Base-by-base conservation (phyloP, 495 filamentous ascomycete species). In the Daldinia loculata region DNA sequence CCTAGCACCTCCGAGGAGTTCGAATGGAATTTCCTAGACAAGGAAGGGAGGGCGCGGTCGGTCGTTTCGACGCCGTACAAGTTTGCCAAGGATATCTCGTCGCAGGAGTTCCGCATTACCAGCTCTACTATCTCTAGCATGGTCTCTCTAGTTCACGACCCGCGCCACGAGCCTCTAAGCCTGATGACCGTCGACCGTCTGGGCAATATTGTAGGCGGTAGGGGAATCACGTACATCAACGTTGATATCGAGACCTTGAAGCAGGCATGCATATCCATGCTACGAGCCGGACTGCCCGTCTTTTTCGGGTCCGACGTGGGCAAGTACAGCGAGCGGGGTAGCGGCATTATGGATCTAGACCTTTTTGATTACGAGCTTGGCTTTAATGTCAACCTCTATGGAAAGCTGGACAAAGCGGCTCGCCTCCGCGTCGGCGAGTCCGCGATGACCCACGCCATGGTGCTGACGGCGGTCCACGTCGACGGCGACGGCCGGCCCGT, bases 261-360 rank as follows among this genome's bases (percentile, higher is more conserved):
- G 80, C 71, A 76, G 0, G 91, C 91, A 3, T 90, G 88, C 71
- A 88, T 95, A 41, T 80, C 86, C 1, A 95, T 93, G 91, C 86
- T 97, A 17, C 82, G 87, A 69, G 85, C 87, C 2, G 91, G 91
- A 27, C 76, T 91, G 8, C 93, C 93, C 17, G 85, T 95, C 55
- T 97, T 97, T 84, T 97, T 97, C 79, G 93, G 93, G 51, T 90
- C 85, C 43, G 93, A 97, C 71, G 93, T 95, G 0, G 93, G 93
- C 39, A 94, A 95, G 77, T 94, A 89, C 79, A 87, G 84, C 60
- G 88, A 93, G 72, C 73, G 75, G 0, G 61, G 65, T 2, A 82
- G 79, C n/a, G 93, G 93, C 32, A 87, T 95, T 74, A 91, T 96
- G 89, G 93, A 95, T 76, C 80, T 87, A 5, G 84, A 82, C 3